Conservation (phyloP, 2,329 filamentous ascomycete species). For the Botrytis tulipae region DNA sequence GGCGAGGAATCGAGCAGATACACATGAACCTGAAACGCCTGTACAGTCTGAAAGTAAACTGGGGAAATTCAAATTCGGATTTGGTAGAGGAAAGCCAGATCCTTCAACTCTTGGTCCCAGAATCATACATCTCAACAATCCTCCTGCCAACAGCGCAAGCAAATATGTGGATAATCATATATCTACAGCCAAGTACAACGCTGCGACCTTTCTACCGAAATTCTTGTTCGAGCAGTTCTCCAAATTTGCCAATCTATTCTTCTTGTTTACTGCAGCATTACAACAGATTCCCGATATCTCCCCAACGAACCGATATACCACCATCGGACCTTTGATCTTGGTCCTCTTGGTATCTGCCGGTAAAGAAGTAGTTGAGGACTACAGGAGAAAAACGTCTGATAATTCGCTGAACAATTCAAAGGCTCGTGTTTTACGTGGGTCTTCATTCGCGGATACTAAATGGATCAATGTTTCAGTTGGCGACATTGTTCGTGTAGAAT, state of each 20-base stretch:
- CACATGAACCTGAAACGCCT: conserved; percentile 45
- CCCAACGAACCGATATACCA: conserved; percentile 93
- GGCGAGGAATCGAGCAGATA: conserved; percentile 47
- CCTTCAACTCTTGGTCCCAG: conserved; percentile 88
- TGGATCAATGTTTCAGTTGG: conserved; percentile 94
- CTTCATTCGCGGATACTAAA: conserved; percentile 78
- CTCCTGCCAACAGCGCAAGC: conserved; percentile 82
- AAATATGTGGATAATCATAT: conserved; percentile 97
- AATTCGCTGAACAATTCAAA: conserved; percentile 84
- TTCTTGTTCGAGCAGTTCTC: conserved; percentile 98
- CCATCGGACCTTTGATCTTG: conserved; percentile 87
- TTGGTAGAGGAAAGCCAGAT: conserved; percentile 80
- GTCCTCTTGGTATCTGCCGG: conserved; percentile 92
- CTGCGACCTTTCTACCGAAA: conserved; percentile 89
- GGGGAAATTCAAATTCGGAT: conserved; percentile 87
- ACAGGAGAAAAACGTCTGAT: conserved; percentile 83
- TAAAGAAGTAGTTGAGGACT: conserved; percentile 93
- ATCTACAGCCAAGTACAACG: conserved; percentile 96
- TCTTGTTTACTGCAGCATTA: conserved; percentile 91
- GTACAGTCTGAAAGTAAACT: conserved; percentile 53
- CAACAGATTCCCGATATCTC: conserved; percentile 96
- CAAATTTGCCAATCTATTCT: conserved; percentile 98
- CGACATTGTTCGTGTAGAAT: conserved; percentile 89
- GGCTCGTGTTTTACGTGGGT: conserved; percentile 78
- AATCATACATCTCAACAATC: conserved; percentile 94